A percentile compares a stretch with the other conserved stretches of the same genome.
These are phyloP conservation scores for Graphilbum fragrans DNA, from an alignment of 2,329 filamentous ascomycete genomes.

Conservation along the genomic window DNA sequence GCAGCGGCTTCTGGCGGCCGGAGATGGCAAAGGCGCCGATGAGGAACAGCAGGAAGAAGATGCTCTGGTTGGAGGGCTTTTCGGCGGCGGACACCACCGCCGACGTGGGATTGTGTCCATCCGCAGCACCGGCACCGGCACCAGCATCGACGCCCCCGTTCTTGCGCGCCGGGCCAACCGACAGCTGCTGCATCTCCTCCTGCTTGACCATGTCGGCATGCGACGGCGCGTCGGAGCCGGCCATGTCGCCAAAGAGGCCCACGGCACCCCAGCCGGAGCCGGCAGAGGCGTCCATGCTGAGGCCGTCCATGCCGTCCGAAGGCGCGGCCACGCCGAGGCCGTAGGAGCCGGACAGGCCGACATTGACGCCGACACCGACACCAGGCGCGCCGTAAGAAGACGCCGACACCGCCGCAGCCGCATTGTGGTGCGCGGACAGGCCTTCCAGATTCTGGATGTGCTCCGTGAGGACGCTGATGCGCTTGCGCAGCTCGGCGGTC, in stretches of 20 bases:
- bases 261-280: constrained; percentile 62
- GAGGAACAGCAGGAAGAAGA: constrained; percentile 91
- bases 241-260: constrained; percentile 63
- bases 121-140: not conserved
- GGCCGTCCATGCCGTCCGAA: constrained; percentile 69
- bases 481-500: constrained; percentile 83
- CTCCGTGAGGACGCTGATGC: constrained; percentile 70
- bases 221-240: constrained; percentile 49
- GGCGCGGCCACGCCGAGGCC: constrained; percentile 43
- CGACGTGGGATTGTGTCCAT: constrained; percentile 23
- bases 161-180: too few species aligned
- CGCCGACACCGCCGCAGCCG: not conserved
- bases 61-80: constrained; percentile 60
- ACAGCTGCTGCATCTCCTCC: constrained; percentile 43
- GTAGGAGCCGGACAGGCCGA: not conserved
- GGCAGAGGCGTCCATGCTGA: constrained; percentile 57
- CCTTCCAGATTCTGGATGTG: constrained; percentile 61
- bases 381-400: too few species aligned
- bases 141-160: constrained; percentile 24
- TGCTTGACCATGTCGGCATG: constrained; percentile 46
- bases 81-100: constrained; percentile 34
- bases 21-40: constrained; percentile 94
- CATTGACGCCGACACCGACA: not conserved
- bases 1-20: constrained; percentile 65
- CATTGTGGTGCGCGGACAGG: constrained; percentile 27